Conservation (phyloP, 2,329 filamentous ascomycete species). For the Drechslera avenae region DNA sequence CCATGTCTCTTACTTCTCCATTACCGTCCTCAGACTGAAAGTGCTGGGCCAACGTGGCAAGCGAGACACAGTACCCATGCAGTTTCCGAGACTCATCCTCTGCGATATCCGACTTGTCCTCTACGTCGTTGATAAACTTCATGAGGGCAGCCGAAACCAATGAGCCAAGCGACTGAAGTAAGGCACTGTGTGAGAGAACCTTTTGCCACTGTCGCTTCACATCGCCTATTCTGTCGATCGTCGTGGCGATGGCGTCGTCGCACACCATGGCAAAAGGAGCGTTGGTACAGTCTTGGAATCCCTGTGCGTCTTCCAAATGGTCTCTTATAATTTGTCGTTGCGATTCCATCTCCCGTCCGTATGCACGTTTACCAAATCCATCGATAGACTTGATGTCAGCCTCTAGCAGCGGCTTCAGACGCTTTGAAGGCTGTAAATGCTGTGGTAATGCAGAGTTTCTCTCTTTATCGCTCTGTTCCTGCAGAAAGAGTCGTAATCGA, state of each 20-base stretch:
- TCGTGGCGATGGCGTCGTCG: conserved; percentile 63
- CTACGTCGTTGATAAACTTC: conserved; percentile 66
- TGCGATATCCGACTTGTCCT: conserved; percentile 67
- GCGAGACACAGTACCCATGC: conserved; percentile 61
- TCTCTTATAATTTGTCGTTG: conserved; percentile 67
- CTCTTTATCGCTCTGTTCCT: conserved; percentile 50
- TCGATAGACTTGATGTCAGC: conserved; percentile 62
- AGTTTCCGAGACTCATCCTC: conserved; percentile 66
- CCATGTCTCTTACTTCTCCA: conserved; percentile 56
- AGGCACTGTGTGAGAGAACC: conserved; percentile 63
- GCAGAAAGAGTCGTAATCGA: conserved; percentile 56
- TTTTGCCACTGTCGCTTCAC: conserved; percentile 63
- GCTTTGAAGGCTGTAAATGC: conserved; percentile 40
- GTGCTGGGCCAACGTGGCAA: conserved; percentile 62
- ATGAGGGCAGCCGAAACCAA: conserved; percentile 62
- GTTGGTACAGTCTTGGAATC: conserved; percentile 64
- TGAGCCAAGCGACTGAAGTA: conserved; percentile 66
- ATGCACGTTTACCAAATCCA: conserved; percentile 64
- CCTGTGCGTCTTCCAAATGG: conserved; percentile 66
- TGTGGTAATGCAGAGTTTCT: conserved; percentile 35
- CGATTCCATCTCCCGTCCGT: conserved; percentile 68
- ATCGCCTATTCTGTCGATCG: conserved; percentile 62
- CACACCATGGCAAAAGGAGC: conserved; percentile 65
- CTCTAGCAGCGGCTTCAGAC: conserved; percentile 56
- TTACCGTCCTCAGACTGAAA: conserved; percentile 57